Base-by-base conservation (phyloP, 2,329 filamentous ascomycete genomes). In the Colletotrichum viniferum region DNA sequence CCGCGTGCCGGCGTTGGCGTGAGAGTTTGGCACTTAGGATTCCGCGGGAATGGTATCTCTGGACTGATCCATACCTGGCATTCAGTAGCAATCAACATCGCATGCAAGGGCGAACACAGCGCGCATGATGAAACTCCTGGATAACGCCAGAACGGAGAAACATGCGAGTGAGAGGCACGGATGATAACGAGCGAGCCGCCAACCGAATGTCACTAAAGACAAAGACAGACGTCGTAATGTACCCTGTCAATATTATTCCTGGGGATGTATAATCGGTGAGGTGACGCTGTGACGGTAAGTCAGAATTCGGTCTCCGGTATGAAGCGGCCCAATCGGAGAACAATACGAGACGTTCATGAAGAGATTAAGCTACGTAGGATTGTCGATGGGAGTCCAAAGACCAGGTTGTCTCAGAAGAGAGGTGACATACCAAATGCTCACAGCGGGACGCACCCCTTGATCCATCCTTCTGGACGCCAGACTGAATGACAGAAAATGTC, bases 1-100 rank as follows among this genome's bases (percentile, higher is more conserved):
- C 71, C 71, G 67, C 71, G 66, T 71, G 14, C 58, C 48, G 60
- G 60, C 71, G 60, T 70, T 60, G 58, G 71, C 48, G 34, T 64
- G 9, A 58, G n/a, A 43, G 30, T 48, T 21, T 62, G 56, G 14
- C 56, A 43, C 34, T 62, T 36, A 12, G 36, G 32, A 26, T 43
- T 24, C 16, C 38, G 65, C 38, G 12, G n/a, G 16, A 36, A 24
- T 14, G 18, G 21, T 34, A 16, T 26, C 28, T 52, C 62, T 43
- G 21, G 32, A 21, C 7, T 2, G 14, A 0, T 52, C 28, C 56
- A n/a, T 16, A 60, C 30, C 12, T 43, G 24, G 18, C 32, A 36
- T 6, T 61, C 43, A 32, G 16, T 61, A 28, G 24, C 30, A 43
- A 56, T 34, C 38, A 56, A 38, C 5, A 14, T 7, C 10, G 58